Base-by-base conservation (phyloP, 2,329 filamentous ascomycete genomes). In the Madurella mycetomatis region DNA sequence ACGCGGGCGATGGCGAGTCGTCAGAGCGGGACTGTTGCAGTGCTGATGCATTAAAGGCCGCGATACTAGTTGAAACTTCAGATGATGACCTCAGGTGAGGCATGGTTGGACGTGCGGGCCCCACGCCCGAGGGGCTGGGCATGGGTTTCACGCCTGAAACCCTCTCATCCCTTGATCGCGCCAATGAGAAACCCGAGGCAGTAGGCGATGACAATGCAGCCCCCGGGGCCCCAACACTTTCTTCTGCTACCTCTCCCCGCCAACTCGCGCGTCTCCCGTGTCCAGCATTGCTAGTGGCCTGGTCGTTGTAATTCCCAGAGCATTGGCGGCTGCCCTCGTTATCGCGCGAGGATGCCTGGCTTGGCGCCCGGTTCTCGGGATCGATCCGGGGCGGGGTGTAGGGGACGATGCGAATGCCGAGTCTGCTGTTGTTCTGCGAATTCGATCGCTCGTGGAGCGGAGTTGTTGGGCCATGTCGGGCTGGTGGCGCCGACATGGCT, bases 371-470 rank as follows among this genome's bases (percentile, higher is more conserved):
- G 31, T 64, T 55, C 18, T 65, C 61, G 50, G 57, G 56, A 47
- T 70, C 69, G 44, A 69, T 66, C 47, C 71, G 70, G 8, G 75
- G 74, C 43, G 76, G 76, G 18, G 75, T 73, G 60, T 78, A 78
- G 17, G 76, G 75, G 47, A 79, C 76, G 52, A 79, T 61, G 47
- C 76, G 75, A 61, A 79, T 78, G 55, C 71, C 70, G 41, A 70
- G 66, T 41, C 65, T 65, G 60, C 71, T 76, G 62, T 68, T 70
- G 59, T 66, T 71, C 61, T 75, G 71, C 56, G 75, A 73, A 31
- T 68, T 68, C 39, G 70, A 69, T 51, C 70, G 70, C 63, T 74
- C 70, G 58, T 71, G 68, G 51, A 73, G 66, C 40, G 73, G 71
- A 60, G 62, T 69, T 51, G 64, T 59, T 53, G 59, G 66, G 60